These are phyloP conservation scores for Kandelia obovata DNA, from an alignment of 345 rosid genomes.

Conservation along the genomic window DNA sequence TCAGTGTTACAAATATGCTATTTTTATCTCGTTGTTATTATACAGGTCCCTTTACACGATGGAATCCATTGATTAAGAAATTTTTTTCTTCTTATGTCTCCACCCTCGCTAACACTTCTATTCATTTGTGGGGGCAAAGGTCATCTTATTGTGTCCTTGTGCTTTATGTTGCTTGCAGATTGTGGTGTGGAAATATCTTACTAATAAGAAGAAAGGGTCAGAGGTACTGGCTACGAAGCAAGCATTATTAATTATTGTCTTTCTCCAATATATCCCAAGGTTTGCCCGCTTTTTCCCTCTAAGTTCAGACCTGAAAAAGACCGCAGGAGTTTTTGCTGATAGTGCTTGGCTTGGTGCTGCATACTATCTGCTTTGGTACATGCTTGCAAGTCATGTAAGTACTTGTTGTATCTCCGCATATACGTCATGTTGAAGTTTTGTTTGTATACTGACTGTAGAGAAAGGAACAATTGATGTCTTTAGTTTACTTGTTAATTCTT, in stretches of 20 bases:
- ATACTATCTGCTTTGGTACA: slow-evolving; percentile 82
- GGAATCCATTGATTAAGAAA: too few relatives aligned
- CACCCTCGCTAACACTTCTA: neutral
- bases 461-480: too few relatives aligned
- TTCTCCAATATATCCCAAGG: slow-evolving; percentile 75
- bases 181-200: slow-evolving; percentile 65
- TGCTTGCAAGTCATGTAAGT: slow-evolving; percentile 88
- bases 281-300: slow-evolving; percentile 66
- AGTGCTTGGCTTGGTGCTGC: slow-evolving; percentile 84
- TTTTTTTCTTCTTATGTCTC: neutral
- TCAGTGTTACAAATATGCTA: too few relatives aligned
- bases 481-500: too few relatives aligned
- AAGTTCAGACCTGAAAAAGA: slow-evolving; percentile 76
- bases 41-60: too few relatives aligned
- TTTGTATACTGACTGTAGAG: too few relatives aligned
- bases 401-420: neutral
- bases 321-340: slow-evolving; percentile 80
- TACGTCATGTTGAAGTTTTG: too few relatives aligned
- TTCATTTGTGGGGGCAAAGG: neutral
- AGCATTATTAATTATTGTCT: slow-evolving; percentile 49
- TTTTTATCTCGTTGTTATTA: too few relatives aligned
- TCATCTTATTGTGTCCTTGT: neutral
- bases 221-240: slow-evolving; percentile 59
- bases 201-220: slow-evolving; percentile 44
- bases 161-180: slow-evolving; percentile 37